A percentile compares a stretch with the other conserved stretches of the same genome.
These are phyloP conservation scores for Pseudevernia furfuracea DNA, from an alignment of 495 filamentous ascomycete species.

Conservation along the genomic window DNA sequence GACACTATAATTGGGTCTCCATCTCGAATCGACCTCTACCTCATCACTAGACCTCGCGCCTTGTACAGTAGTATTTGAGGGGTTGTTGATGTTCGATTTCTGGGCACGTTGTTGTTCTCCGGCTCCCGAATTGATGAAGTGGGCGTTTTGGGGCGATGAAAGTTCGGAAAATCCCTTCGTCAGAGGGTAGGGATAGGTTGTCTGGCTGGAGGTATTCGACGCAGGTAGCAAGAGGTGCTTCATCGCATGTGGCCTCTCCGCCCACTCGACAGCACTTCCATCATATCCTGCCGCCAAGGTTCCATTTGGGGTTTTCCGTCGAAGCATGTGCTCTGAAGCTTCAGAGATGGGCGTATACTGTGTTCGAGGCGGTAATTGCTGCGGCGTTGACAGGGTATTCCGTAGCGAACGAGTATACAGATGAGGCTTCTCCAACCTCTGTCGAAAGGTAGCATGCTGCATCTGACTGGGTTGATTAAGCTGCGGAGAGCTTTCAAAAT, in stretches of 20 bases:
- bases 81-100: slow-evolving; percentile 25
- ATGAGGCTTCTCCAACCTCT: slow-evolving; percentile 30
- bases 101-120: slow-evolving; percentile 33
- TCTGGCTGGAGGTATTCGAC: slow-evolving; percentile 21
- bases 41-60: slow-evolving; percentile 30
- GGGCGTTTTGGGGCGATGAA: slow-evolving; percentile 21
- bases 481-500: not conserved
- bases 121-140: slow-evolving; percentile 34
- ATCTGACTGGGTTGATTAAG: slow-evolving; percentile 4
- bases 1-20: slow-evolving; percentile 11
- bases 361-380: slow-evolving; percentile 11
- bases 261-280: slow-evolving; percentile 69
- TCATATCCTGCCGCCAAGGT: slow-evolving; percentile 92
- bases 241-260: slow-evolving; percentile 63
- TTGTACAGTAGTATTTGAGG: slow-evolving; percentile 34
- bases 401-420: slow-evolving; percentile 37
- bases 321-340: slow-evolving; percentile 64
- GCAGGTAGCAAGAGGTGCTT: slow-evolving; percentile 86
- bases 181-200: not conserved
- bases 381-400: slow-evolving; percentile 9
- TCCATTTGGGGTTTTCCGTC: slow-evolving; percentile 90
- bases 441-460: slow-evolving; percentile 17
- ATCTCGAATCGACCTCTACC: slow-evolving; percentile 9
- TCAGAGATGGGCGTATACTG: slow-evolving; percentile 6
- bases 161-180: slow-evolving; percentile 4